Percentiles rank a stretch among this genome's conserved stretches.
Evolutionary conservation across 352 stramenopile genomes (phyloP).

Genomic region (Pythium periplocum): DNA sequence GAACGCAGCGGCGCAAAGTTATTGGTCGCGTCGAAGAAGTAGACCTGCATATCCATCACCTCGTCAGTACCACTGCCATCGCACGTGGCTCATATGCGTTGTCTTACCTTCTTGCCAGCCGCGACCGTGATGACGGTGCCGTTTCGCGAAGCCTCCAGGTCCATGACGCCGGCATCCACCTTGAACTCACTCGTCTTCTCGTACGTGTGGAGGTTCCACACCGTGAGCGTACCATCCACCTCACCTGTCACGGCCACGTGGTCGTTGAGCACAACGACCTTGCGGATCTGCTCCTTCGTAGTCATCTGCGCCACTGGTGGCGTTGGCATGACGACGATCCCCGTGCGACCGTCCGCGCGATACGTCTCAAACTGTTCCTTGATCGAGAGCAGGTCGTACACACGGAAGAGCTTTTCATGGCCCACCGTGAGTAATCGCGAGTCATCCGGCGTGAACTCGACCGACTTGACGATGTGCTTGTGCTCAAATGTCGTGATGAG

Average conservation of each 20-base stretch:
- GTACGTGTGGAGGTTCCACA: conserved; percentile 65
- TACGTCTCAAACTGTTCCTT: conserved; percentile 61
- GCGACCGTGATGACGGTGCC: conserved; percentile 86
- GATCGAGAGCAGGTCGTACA: conserved; percentile 82
- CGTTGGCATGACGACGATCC: conserved; percentile 48
- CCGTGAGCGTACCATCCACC: conserved; percentile 58
- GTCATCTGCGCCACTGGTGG: conserved; percentile 47
- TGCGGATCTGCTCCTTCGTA: conserved; percentile 70
- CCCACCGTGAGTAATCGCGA: conserved; percentile 87
- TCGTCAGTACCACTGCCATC: background rate
- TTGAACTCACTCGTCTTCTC: conserved; percentile 44
- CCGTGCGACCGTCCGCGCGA: conserved; percentile 51
- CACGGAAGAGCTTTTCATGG: conserved; percentile 92
- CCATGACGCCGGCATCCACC: conserved; percentile 74
- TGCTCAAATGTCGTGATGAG: conserved; percentile 92
- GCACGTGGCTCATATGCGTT: background rate
- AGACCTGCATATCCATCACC: conserved; percentile 57
- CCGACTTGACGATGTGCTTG: conserved; percentile 96
- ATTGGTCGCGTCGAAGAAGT: conserved; percentile 88
- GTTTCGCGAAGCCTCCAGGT: conserved; percentile 72
- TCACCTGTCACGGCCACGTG: conserved; percentile 57
- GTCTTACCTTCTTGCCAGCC: conserved; percentile 78
- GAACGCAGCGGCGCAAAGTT: conserved; percentile 65
- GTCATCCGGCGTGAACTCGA: conserved; percentile 90
- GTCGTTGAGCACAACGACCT: conserved; percentile 62